Evolutionary conservation across 1,139 yeast species (phyloP).

Genomic region (Magnusiomyces sp.): DNA sequence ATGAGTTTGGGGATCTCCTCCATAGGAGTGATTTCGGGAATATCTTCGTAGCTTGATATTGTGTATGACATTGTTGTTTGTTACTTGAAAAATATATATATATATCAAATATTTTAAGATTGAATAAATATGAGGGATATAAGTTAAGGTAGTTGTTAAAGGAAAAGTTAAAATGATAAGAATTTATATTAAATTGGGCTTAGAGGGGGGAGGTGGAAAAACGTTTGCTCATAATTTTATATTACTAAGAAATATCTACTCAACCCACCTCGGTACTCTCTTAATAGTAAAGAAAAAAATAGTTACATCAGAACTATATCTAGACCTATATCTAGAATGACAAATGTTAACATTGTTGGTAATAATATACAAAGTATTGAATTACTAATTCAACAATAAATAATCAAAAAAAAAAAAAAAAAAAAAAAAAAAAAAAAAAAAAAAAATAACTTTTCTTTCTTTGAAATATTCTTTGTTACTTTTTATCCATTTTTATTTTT

Average conservation of each 20-base stretch:
- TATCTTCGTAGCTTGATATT: constrained; percentile 8
- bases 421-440: too few relatives aligned
- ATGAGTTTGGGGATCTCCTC: constrained; percentile 45
- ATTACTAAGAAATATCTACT: neutral
- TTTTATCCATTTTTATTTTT: too few relatives aligned
- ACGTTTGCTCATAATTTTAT: neutral
- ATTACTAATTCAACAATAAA: neutral
- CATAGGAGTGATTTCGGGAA: constrained; percentile 36
- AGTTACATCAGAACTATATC: neutral
- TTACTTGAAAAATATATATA: neutral
- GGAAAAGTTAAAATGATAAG: too few relatives aligned
- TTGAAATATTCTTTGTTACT: neutral
- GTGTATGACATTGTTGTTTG: constrained; percentile 1
- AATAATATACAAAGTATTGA: too few relatives aligned
- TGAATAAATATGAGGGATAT: neutral
- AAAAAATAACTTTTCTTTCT: neutral
- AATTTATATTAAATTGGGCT: neutral
- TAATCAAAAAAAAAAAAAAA: too few relatives aligned
- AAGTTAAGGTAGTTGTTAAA: neutral
- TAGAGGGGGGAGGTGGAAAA: neutral
- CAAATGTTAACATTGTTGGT: neutral
- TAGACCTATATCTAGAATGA: neutral
- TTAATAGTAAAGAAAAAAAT: neutral
- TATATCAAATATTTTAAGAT: neutral
- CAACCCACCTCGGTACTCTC: neutral